Evolutionary conservation across 2,329 filamentous ascomycete genomes (phyloP), one percentile per base, ranked within the genome.

Genomic region (Botrytis deweyae): DNA sequence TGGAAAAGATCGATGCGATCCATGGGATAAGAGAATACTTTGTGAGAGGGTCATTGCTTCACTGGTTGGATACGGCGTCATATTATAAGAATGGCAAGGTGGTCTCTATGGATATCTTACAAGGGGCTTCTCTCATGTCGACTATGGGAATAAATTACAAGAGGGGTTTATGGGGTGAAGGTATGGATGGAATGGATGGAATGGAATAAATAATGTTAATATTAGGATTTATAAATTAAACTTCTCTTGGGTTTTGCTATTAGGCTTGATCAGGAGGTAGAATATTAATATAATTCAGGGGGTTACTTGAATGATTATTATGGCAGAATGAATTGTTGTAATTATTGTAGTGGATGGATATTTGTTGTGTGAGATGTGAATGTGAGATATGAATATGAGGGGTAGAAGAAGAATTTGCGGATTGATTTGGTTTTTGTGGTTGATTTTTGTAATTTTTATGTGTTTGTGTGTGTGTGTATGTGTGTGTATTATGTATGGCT

Each of bases 21-120:
- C 4, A 42, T 68, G 18, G 36, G n/a, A 58, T 44, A 16, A 49
- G 49, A 58, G 9, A 40, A 38, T n/a, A 58, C 5, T 58, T 38
- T n/a, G 66, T 58, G 46, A 33, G 16, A 58, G 49, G 12, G 40
- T 18, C 10, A 29, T 29, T 33, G n/a, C 38, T 58, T 68, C 18
- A 58, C 36, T 14, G 49, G 25, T 68, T 68, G 66, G 66, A 68
- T 68, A 68, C 29, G 66, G 66, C 49, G 66, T 68, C 18, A 42
- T 16, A 66, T 49, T 49, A 49, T 29, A 18, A 46, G 64, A 66
- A n/a, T 66, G 64, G 10, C 16, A 46, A 18, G n/a, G 42, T 58
- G 52, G 52, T 25, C 5, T 14, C 22, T 33, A 42, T 14, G 36
- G 36, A 68, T 67, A 55, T 36, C 22, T 55, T 55, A 22, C 46